These are phyloP conservation scores for Suillus lakei DNA, from an alignment of 768 basidiomycete species.

Conservation along the genomic window DNA sequence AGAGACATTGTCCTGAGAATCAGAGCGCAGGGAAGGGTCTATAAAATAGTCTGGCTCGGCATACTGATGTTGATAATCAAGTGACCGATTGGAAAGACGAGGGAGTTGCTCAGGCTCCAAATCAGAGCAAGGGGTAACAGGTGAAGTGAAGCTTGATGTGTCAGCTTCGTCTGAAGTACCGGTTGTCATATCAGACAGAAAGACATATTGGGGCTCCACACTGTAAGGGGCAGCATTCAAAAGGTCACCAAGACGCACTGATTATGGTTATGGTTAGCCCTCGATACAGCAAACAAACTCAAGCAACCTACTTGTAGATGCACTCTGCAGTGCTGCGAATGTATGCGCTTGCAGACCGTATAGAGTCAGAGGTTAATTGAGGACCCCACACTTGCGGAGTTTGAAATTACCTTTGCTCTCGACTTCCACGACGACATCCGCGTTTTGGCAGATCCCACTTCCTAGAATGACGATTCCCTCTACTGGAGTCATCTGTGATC, in stretches of 20 bases:
- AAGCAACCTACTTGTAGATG: background rate
- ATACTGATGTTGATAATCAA: background rate
- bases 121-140: background rate
- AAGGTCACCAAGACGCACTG: background rate
- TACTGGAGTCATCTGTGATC: no score
- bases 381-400: no score
- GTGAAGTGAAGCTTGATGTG: background rate
- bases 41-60: background rate
- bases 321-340: background rate
- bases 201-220: background rate
- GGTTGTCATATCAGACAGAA: background rate
- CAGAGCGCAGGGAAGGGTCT: background rate
- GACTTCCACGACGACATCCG: no score
- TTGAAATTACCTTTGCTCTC: no score
- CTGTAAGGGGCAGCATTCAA: background rate
- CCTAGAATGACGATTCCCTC: no score
- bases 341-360: background rate
- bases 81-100: background rate
- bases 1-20: background rate
- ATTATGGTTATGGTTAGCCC: background rate
- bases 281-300: background rate
- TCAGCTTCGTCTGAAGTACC: background rate
- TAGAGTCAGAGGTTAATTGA: no score
- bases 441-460: no score
- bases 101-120: background rate